phyloP scores from a whole-genome alignment of 148 eudicot species.

The Rhododendron vialii region DNA sequence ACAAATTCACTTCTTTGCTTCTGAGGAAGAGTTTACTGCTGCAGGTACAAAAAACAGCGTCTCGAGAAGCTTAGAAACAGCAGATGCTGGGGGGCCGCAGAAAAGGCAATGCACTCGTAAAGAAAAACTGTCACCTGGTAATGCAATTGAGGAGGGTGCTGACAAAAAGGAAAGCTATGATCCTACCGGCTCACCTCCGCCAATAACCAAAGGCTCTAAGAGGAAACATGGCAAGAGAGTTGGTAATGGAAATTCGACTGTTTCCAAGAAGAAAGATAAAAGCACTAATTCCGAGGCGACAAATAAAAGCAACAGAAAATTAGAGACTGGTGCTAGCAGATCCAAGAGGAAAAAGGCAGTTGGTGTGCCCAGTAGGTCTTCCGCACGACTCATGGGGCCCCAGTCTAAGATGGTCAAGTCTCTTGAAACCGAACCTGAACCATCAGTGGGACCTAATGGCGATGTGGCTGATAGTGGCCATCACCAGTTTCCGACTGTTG shows the following conservation, averaged over 20 bases:
- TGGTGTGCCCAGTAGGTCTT: background rate
- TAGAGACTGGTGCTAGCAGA: background rate
- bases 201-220: background rate
- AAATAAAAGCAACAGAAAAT: constrained; percentile 3
- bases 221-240: background rate
- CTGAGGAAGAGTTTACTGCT: background rate
- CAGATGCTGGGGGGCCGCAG: background rate
- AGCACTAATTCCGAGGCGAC: background rate
- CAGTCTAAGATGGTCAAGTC: background rate
- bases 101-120: background rate
- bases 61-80: background rate
- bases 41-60: background rate
- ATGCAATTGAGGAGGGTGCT: background rate
- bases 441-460: background rate
- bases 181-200: background rate
- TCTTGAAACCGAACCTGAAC: constrained; percentile 8
- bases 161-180: background rate
- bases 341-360: background rate
- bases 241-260: background rate
- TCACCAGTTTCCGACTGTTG: background rate
- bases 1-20: background rate
- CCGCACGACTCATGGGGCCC: background rate
- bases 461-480: background rate
- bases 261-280: background rate
- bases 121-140: background rate